Evolutionary conservation across 441 rosid genomes (phyloP).

Genomic region (Rhodomyrtus psidioides): DNA sequence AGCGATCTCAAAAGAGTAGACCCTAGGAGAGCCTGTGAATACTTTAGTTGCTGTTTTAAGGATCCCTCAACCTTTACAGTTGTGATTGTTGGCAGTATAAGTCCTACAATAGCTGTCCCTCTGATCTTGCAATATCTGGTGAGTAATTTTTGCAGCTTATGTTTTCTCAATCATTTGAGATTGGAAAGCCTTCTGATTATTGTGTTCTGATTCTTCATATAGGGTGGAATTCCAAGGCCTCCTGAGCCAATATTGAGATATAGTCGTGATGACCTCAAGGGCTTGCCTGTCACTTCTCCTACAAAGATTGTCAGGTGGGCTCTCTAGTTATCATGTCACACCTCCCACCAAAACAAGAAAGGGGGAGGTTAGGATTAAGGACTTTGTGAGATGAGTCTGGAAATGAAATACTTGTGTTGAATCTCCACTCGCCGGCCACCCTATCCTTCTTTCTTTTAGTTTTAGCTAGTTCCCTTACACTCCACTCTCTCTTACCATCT

Average conservation of each 20-base stretch:
- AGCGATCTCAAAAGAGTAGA: conserved; percentile 75
- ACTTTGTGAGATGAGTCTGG: not conserved
- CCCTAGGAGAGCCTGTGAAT: conserved; percentile 84
- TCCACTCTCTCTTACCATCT: not conserved
- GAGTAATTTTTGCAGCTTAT: conserved; percentile 20
- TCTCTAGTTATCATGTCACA: not conserved
- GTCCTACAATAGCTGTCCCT: conserved; percentile 66
- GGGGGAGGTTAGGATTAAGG: not conserved
- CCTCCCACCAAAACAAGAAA: not conserved
- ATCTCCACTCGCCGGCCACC: not conserved
- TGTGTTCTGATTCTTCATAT: conserved; percentile 15
- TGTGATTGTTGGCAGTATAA: conserved; percentile 84
- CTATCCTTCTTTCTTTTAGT: not conserved
- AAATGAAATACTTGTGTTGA: not conserved
- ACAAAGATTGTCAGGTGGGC: conserved; percentile 53
- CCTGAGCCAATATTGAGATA: conserved; percentile 55
- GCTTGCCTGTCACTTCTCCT: conserved; percentile 83
- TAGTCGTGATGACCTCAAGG: conserved; percentile 79
- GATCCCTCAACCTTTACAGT: conserved; percentile 93
- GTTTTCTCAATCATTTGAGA: not conserved
- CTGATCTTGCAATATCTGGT: conserved; percentile 84
- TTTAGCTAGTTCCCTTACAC: not conserved
- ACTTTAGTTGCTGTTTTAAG: conserved; percentile 77
- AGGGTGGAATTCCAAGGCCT: conserved; percentile 94
- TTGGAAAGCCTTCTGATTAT: not conserved